Evolutionary conservation across 306 rosid genomes (phyloP).

Genomic region (Fagus crenata): DNA sequence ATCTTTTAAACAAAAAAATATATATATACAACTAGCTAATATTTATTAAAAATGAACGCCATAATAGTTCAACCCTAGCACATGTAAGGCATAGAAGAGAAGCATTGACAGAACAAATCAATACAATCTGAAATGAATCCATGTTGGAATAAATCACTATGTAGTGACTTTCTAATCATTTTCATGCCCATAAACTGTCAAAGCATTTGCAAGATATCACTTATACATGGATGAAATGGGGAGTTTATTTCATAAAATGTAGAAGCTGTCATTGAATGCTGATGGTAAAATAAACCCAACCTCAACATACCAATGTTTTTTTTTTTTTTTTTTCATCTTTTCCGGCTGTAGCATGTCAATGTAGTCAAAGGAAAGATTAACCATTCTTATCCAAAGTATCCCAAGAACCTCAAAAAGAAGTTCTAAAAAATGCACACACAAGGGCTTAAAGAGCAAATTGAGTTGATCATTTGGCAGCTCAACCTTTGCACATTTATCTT

Average conservation of each 20-base stretch:
- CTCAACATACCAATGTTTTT: too few relatives aligned
- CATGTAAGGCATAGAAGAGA: background rate
- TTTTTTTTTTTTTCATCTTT: background rate
- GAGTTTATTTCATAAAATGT: background rate
- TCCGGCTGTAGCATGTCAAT: conserved; percentile 4
- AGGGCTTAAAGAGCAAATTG: background rate
- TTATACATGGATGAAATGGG: background rate
- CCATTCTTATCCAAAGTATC: conserved; percentile 1
- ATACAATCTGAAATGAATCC: background rate
- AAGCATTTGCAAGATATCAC: too few relatives aligned
- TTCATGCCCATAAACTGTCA: too few relatives aligned
- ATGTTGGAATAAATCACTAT: background rate
- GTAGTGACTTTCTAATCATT: background rate
- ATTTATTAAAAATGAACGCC: background rate
- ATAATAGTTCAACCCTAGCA: background rate
- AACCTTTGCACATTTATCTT: background rate
- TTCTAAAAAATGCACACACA: background rate
- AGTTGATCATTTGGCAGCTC: conserved; percentile 8
- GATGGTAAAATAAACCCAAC: background rate
- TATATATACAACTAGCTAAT: background rate
- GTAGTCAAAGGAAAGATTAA: background rate
- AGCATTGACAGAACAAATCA: background rate
- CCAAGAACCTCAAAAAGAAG: background rate
- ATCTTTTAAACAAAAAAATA: background rate
- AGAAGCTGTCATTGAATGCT: background rate